A percentile compares a stretch with the other conserved stretches of the same genome.
Conservation (phyloP, 257 asterid species). For the Cinchona pubescens region DNA sequence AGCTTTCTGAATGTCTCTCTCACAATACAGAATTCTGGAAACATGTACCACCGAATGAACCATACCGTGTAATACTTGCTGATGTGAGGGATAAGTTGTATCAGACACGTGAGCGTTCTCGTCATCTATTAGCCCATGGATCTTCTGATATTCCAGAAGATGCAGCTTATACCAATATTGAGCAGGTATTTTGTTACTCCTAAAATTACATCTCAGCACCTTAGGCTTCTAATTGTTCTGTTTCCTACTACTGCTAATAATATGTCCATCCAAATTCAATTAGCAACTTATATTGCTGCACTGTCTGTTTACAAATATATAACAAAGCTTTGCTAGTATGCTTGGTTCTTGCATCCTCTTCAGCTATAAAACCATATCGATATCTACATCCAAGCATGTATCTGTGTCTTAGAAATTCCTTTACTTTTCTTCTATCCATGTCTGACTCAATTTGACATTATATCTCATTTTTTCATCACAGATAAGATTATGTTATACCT, state of each 20-base stretch:
- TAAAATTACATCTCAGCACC: background rate
- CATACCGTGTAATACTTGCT: conserved; percentile 47
- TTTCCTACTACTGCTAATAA: background rate
- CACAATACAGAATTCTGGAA: conserved; percentile 46
- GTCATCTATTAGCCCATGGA: conserved; percentile 43
- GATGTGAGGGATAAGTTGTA: conserved; percentile 51
- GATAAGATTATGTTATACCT: background rate
- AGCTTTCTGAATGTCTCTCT: background rate
- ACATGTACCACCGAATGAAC: conserved; percentile 43
- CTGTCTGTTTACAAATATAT: too few species aligned
- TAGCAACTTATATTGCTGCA: too few species aligned
- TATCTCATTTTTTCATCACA: background rate
- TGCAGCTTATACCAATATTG: conserved; percentile 36
- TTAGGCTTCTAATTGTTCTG: background rate
- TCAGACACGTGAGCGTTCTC: conserved; percentile 52
- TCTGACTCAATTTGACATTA: background rate
- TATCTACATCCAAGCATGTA: too few species aligned
- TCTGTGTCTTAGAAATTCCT: background rate
- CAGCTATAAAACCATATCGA: background rate
- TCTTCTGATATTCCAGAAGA: conserved; percentile 46
- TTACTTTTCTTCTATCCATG: background rate
- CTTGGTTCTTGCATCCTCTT: conserved; percentile 1
- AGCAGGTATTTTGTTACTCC: conserved; percentile 25
- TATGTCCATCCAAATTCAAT: background rate
- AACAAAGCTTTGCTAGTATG: background rate